Evolutionary conservation across 164 flowering plant genomes (phyloP), one percentile per base, ranked within the genome.

Genomic region (Taxillus chinensis): DNA sequence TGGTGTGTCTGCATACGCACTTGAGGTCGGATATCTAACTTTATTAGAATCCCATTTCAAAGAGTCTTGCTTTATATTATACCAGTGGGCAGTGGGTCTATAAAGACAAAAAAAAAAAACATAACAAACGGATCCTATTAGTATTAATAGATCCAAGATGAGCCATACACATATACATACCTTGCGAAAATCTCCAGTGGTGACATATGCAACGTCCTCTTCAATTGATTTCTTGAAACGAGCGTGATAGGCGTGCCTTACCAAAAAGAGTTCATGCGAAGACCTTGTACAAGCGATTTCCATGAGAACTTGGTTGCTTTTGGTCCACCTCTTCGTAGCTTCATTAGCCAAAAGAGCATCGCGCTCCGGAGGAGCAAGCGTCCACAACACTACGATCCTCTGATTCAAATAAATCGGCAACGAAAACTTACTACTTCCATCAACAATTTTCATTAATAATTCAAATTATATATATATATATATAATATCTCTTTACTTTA

Each of bases 141-240:
- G n/a, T n/a, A n/a, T n/a, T n/a, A n/a, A n/a, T 27, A 27, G 0
- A 27, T 27, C 27, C 27, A 27, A 27, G 27, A 27, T 27, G 27
- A 27, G 27, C 27, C 27, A 27, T 27, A 27, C 27, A 27, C 27
- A 27, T 2, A 27, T 27, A 27, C 37, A 11, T 69, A 90, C 96
- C 88, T 83, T 87, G 68, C 95, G 82, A 65, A 79, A 75, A 54
- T 83, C 90, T 39, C 87, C 90, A 41, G 66, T 64, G 0, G 85
- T 83, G 78, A 83, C 82, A 64, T 72, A 50, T 45, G 92, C 93
- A 69, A 87, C 90, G 75, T 90, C 97, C 75, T 90, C 97, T 69
- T 90, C 97, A 9, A 87, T 78, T 13, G 97, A 84, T 67, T 59
- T 80, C 81, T 90, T 83, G 59, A 59, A 82, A 42, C 80, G 84